Conservation (phyloP, 2,329 filamentous ascomycete genomes). For the Hirsutella thompsonii region DNA sequence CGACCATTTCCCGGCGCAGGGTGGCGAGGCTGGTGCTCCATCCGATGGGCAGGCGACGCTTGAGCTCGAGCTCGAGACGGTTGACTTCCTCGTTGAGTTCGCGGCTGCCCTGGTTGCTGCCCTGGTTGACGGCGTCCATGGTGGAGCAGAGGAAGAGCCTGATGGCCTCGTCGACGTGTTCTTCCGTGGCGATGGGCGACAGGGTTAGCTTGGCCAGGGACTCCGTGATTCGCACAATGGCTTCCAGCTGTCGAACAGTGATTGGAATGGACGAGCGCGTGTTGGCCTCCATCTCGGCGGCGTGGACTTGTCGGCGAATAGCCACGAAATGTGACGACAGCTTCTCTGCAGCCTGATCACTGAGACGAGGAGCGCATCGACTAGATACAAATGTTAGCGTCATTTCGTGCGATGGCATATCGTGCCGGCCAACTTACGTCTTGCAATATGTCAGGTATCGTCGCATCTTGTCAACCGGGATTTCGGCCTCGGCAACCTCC, state of each 20-base stretch:
- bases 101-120: slow-evolving; percentile 67
- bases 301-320: slow-evolving; percentile 87
- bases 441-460: slow-evolving; percentile 96
- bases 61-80: slow-evolving; percentile 80
- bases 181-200: slow-evolving; percentile 73
- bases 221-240: slow-evolving; percentile 93
- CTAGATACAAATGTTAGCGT: slow-evolving; percentile 30
- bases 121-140: slow-evolving; percentile 94
- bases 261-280: slow-evolving; percentile 89
- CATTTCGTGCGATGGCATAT: background rate
- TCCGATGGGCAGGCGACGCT: slow-evolving; percentile 77
- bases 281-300: slow-evolving; percentile 80
- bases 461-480: slow-evolving; percentile 93
- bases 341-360: slow-evolving; percentile 84
- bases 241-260: slow-evolving; percentile 91
- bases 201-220: slow-evolving; percentile 85
- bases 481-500: slow-evolving; percentile 74
- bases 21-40: slow-evolving; percentile 89
- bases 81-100: slow-evolving; percentile 84
- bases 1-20: slow-evolving; percentile 79
- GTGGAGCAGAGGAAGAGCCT: slow-evolving; percentile 90
- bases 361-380: slow-evolving; percentile 84
- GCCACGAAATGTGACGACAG: slow-evolving; percentile 95
- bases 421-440: slow-evolving; percentile 45
- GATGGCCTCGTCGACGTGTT: slow-evolving; percentile 94